Percentiles rank a stretch among this genome's conserved stretches.
Evolutionary conservation across 1,139 yeast genomes (phyloP).

Genomic region (Kodamaea derodonti): DNA sequence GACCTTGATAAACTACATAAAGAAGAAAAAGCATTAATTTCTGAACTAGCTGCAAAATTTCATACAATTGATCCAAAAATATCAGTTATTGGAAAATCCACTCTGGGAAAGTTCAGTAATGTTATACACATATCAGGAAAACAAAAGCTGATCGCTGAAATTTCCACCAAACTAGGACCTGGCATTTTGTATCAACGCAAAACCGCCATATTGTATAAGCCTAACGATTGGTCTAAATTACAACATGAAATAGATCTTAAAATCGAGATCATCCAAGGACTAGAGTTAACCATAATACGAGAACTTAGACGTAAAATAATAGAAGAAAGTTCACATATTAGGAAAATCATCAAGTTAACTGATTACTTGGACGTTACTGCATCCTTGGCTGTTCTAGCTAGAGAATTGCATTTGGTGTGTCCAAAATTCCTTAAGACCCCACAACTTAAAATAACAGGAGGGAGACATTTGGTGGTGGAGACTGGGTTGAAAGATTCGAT

Average conservation of each 20-base stretch:
- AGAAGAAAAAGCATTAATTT: slow-evolving; percentile 21
- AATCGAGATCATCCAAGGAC: slow-evolving; percentile 23
- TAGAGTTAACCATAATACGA: slow-evolving; percentile 46
- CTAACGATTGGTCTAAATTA: slow-evolving; percentile 30
- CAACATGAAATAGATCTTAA: slow-evolving; percentile 26
- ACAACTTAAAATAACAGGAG: slow-evolving; percentile 48
- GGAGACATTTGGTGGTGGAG: slow-evolving; percentile 90
- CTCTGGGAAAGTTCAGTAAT: slow-evolving; percentile 30
- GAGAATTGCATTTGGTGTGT: slow-evolving; percentile 58
- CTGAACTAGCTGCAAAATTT: slow-evolving; percentile 18
- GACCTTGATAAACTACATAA: slow-evolving; percentile 26
- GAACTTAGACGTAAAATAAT: slow-evolving; percentile 38
- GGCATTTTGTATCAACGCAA: slow-evolving; percentile 29
- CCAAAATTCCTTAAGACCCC: slow-evolving; percentile 58
- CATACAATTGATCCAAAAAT: slow-evolving; percentile 27
- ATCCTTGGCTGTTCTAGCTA: slow-evolving; percentile 69
- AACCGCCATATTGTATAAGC: slow-evolving; percentile 27
- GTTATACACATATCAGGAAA: slow-evolving; percentile 34
- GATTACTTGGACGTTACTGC: slow-evolving; percentile 72
- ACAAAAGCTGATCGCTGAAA: slow-evolving; percentile 22
- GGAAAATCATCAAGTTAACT: slow-evolving; percentile 42
- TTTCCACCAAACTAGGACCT: slow-evolving; percentile 10
- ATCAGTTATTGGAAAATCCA: slow-evolving; percentile 23
- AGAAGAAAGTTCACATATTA: slow-evolving; percentile 34
- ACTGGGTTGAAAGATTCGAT: slow-evolving; percentile 52